Evolutionary conservation across 345 rosid species (phyloP).

Genomic region (Lumnitzera racemosa): DNA sequence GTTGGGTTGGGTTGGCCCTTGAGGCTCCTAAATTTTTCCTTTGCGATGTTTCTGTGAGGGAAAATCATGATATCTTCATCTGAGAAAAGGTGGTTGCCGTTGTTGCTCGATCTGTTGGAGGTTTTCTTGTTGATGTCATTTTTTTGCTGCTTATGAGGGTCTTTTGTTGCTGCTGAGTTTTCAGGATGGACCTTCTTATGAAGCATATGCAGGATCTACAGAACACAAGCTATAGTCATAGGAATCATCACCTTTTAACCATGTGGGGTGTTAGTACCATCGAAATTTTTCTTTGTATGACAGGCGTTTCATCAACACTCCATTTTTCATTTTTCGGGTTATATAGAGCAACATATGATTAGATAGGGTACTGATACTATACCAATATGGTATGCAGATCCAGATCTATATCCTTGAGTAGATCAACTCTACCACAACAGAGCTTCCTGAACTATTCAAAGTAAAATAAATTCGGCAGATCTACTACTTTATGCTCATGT

Average conservation of each 20-base stretch:
- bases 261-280: too few species aligned
- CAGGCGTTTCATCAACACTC: too few species aligned
- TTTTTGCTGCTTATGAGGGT: conserved; percentile 26
- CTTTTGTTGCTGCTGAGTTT: conserved; percentile 30
- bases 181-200: conserved; percentile 84
- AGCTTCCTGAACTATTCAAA: too few species aligned
- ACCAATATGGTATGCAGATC: too few species aligned
- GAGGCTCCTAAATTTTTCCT: conserved; percentile 28
- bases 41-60: conserved; percentile 28
- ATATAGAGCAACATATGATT: too few species aligned
- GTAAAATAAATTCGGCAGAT: too few species aligned
- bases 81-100: conserved; percentile 23
- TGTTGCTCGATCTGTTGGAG: conserved; percentile 17
- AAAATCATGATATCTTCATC: conserved; percentile 35
- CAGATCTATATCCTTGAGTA: too few species aligned
- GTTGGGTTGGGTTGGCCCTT: conserved; percentile 43
- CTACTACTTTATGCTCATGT: too few species aligned
- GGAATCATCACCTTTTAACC: background rate
- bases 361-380: too few species aligned
- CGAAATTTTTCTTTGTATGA: too few species aligned
- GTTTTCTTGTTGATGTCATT: conserved; percentile 27
- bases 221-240: conserved; percentile 3
- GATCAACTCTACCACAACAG: too few species aligned
- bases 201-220: conserved; percentile 68
- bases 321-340: too few species aligned